Base-by-base conservation (phyloP, 495 filamentous ascomycete genomes). In the Tuber borchii region DNA sequence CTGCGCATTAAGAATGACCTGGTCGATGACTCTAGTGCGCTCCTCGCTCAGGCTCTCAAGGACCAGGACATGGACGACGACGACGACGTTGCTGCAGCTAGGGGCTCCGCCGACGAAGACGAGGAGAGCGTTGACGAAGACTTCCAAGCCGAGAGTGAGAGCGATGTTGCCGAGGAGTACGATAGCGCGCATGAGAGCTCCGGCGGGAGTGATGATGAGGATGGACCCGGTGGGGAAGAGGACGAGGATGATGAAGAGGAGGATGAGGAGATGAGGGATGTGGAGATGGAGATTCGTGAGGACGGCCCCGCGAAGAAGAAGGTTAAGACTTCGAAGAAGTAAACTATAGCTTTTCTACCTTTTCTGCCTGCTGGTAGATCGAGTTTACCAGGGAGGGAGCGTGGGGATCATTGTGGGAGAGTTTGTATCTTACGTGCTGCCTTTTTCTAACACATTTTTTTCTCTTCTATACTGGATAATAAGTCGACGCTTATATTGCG, bases 1-100 rank as follows among this genome's bases (percentile, higher is more conserved):
- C 88, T 99, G 73, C 91, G 93, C n/a, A 92, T 95, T 77, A 97
- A 97, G 89, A 99, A 99, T 82, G 96, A 98, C 85, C 97, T 93
- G 87, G 86, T 88, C 4, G 91, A 91, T 70, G 91, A 93, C 76
- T 74, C 70, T 44, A 69, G 81, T 74, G 76, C 79, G 22, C 72
- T 78, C 40, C 77, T 82, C 34, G 80, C 79, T 48, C 71, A 76
- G 70, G 74, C 79, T 84, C 86, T 87, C 85, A 79, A 83, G 31
- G 82, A 83, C 34, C 81, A 83, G 40, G 92, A 93, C 79, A 90
- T 88, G 72, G 92, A 91, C 17, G 93, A 92, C 78, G 94, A 97
- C 74, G 95, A 97, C 39, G 94, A 95, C 61, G 89, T 91, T 71
- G 88, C 87, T n/a, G 84, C 86, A 61, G 90, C 86, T 72, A 85